Conservation (phyloP, 139 green algal genomes). For the Tetraselmis striata region DNA sequence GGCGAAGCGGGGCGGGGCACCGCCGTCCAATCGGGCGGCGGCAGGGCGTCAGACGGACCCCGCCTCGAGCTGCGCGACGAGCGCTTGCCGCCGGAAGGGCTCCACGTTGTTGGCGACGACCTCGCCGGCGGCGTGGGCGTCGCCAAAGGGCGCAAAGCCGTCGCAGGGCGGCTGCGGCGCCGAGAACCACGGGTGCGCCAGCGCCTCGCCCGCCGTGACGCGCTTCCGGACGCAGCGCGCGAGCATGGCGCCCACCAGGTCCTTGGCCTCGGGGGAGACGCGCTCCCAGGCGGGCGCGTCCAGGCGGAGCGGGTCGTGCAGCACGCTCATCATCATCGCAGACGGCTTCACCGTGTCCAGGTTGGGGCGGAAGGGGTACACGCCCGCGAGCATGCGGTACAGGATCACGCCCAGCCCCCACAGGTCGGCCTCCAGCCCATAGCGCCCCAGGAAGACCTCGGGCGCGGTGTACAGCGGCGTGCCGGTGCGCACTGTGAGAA, state of each 20-base stretch:
- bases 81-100: background rate
- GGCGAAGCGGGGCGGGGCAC: too few relatives aligned
- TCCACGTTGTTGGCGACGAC: background rate
- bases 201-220: constrained; percentile 50
- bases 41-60: too few relatives aligned
- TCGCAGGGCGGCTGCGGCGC: background rate
- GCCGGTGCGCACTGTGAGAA: constrained; percentile 19
- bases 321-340: constrained; percentile 6
- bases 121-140: background rate
- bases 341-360: constrained; percentile 1
- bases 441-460: constrained; percentile 50
- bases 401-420: constrained; percentile 58
- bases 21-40: too few relatives aligned
- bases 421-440: constrained; percentile 50
- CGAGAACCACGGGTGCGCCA: constrained; percentile 61
- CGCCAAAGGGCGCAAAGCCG: background rate
- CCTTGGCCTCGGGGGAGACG: background rate
- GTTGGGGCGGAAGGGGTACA: constrained; percentile 3
- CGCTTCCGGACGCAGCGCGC: constrained; percentile 45
- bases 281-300: background rate
- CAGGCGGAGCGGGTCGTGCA: background rate
- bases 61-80: too few relatives aligned
- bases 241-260: constrained; percentile 29
- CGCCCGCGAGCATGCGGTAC: constrained; percentile 22
- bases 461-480: constrained; percentile 56